phyloP scores from a whole-genome alignment of 1,284 basidiomycete genomes.

The Irpex sp. region DNA sequence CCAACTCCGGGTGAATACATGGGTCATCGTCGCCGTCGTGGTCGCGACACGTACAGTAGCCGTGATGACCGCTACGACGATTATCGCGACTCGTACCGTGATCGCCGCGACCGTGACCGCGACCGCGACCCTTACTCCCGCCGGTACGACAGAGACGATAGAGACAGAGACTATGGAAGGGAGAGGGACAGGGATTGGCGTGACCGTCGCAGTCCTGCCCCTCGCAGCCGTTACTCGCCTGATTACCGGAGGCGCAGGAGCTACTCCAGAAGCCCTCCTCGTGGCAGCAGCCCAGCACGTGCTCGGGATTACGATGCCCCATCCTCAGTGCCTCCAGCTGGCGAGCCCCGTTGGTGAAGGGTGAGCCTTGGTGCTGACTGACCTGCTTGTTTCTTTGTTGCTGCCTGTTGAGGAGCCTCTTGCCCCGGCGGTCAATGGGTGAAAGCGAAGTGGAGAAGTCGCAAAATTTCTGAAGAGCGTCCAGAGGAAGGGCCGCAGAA shows the following conservation, averaged over 20 bases:
- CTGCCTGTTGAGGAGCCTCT: slow-evolving; percentile 1
- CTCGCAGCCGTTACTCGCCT: slow-evolving; percentile 63
- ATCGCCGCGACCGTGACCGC: slow-evolving; percentile 37
- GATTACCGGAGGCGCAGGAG: slow-evolving; percentile 71
- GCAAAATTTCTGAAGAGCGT: slow-evolving; percentile 23
- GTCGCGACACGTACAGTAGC: slow-evolving; percentile 52
- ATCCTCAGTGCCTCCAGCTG: slow-evolving; percentile 21
- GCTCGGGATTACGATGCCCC: slow-evolving; percentile 41
- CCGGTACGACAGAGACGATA: slow-evolving; percentile 45
- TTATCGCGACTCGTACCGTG: slow-evolving; percentile 46
- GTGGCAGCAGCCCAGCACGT: slow-evolving; percentile 65
- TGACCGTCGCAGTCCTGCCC: slow-evolving; percentile 65
- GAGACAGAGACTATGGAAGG: slow-evolving; percentile 47
- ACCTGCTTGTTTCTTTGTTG: not conserved
- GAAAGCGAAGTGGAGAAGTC: slow-evolving; percentile 19
- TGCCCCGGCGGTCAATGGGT: slow-evolving; percentile 20
- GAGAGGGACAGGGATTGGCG: slow-evolving; percentile 45
- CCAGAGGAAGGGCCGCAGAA: slow-evolving; percentile 19
- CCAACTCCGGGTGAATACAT: slow-evolving; percentile 98
- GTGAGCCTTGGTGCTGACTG: slow-evolving; percentile 11
- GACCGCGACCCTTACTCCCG: slow-evolving; percentile 45
- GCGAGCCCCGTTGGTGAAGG: slow-evolving; percentile 29
- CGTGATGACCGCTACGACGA: slow-evolving; percentile 40
- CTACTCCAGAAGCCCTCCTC: slow-evolving; percentile 75
- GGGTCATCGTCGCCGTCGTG: slow-evolving; percentile 80